Evolutionary conservation across 2,329 filamentous ascomycete genomes (phyloP), one percentile per base, ranked within the genome.

Genomic region (Sporothrix mexicana): DNA sequence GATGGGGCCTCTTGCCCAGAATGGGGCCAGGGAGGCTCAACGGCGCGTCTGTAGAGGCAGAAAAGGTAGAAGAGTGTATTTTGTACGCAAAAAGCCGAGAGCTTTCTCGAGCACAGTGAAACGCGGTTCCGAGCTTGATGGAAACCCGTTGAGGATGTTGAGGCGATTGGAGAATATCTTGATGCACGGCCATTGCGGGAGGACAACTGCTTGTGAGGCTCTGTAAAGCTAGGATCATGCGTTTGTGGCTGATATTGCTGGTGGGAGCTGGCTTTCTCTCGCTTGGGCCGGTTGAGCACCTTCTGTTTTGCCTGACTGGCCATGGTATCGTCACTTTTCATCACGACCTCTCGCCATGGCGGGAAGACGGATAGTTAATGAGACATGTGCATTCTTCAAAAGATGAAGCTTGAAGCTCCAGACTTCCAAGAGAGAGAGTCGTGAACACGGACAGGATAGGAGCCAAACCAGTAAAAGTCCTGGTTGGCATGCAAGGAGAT

Each of bases 401-500:
- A n/a, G 55, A 69, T 25, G 51, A 68, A 59, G 69, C 57, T 69
- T 30, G 30, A n/a, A 62, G 66, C 55, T 55, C 43, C 49, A 62
- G 45, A 43, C 62, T 17, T 49, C 12, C 23, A 8, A 69, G 64
- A 69, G 57, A 17, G 30, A 59, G 36, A 45, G 47, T 23, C 45
- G 23, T 30, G 25, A 53, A 43, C 20, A 66, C 25, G 36, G 66
- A 20, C 15, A 53, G 51, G 13, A 57, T n/a, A 69, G n/a, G 25
- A 45, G 9, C 17, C 53, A 69, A 59, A 36, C 15, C 51, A 12
- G 17, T 47, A 47, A 55, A 72, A 64, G 53, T 36, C 15, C 55
- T 61, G 61, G 73, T 73, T 75, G 74, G 74, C 74, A 75, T 71
- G 74, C 74, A 74, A 74, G 69, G 74, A 74, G 69, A 74, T 75